phyloP scores from a whole-genome alignment of 495 filamentous ascomycete species.

The Chaetomium fimeti region DNA sequence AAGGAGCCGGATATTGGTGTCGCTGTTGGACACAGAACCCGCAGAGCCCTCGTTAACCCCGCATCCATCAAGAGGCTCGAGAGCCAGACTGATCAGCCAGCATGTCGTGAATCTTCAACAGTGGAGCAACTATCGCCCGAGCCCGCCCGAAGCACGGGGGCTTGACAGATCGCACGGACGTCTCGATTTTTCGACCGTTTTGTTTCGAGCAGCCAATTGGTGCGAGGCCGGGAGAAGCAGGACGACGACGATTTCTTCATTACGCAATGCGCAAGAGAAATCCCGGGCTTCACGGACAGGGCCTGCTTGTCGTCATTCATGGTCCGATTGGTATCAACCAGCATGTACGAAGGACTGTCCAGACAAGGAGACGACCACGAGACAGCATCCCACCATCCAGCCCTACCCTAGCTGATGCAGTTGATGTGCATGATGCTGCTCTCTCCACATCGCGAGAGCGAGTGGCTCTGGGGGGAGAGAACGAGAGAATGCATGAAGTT shows the following conservation, averaged over 20 bases:
- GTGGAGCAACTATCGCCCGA: too few species aligned
- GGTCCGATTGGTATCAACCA: too few species aligned
- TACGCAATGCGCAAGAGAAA: too few species aligned
- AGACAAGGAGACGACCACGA: not conserved
- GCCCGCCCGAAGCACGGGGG: not conserved
- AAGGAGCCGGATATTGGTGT: not conserved
- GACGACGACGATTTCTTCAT: not conserved
- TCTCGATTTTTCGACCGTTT: slow-evolving; percentile 19
- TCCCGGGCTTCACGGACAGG: too few species aligned
- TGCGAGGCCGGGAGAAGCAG: not conserved
- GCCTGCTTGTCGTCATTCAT: too few species aligned
- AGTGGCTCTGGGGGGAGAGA: not conserved
- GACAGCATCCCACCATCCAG: not conserved
- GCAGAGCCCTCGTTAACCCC: slow-evolving; percentile 22
- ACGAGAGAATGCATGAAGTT: slow-evolving; percentile 5
- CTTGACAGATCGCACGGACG: slow-evolving; percentile 28
- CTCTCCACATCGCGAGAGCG: not conserved
- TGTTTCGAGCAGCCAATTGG: slow-evolving; percentile 8
- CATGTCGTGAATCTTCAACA: too few species aligned
- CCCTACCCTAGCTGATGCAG: slow-evolving; percentile 1
- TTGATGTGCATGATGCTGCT: slow-evolving; percentile 2
- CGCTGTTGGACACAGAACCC: not conserved
- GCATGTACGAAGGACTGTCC: too few species aligned
- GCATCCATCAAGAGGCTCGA: slow-evolving; percentile 33
- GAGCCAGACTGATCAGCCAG: slow-evolving; percentile 10